phyloP scores from a whole-genome alignment of 495 filamentous ascomycete species.

The Lindgomyces ingoldianus region DNA sequence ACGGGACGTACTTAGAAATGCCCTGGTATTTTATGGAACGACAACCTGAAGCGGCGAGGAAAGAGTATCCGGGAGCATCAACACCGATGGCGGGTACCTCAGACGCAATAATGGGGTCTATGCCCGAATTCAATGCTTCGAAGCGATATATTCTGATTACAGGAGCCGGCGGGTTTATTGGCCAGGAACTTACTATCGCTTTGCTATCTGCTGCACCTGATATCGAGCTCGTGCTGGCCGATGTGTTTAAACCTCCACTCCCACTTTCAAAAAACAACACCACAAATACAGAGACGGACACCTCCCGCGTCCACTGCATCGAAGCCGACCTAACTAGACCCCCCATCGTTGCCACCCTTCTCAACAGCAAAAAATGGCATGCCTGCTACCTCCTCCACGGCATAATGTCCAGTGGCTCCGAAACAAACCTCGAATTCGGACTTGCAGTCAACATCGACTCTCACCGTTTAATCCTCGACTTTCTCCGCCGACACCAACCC shows the following conservation, averaged over 20 bases:
- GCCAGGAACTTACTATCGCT: conserved; percentile 40
- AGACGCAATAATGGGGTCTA: no score
- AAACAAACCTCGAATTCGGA: conserved; percentile 15
- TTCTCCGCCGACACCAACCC: not conserved
- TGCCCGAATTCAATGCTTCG: no score
- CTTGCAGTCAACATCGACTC: conserved; percentile 17
- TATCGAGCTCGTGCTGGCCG: conserved; percentile 37
- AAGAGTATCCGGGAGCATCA: no score
- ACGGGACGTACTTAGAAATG: no score
- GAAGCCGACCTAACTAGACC: conserved; percentile 38
- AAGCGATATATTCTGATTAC: conserved; percentile 39
- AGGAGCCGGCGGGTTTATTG: conserved; percentile 44
- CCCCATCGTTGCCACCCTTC: not conserved
- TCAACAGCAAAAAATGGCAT: not conserved
- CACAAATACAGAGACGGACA: conserved; percentile 12
- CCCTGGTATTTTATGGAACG: no score
- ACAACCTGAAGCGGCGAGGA: no score
- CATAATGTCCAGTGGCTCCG: conserved; percentile 20
- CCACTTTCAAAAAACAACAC: no score
- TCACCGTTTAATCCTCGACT: conserved; percentile 5
- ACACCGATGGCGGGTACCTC: no score
- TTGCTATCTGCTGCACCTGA: conserved; percentile 34
- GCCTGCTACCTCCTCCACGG: conserved; percentile 21
- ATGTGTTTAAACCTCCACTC: conserved; percentile 42
- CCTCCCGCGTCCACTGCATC: conserved; percentile 18